Conservation (phyloP, 768 basidiomycete genomes). For the Daedaleopsis sinensis region DNA sequence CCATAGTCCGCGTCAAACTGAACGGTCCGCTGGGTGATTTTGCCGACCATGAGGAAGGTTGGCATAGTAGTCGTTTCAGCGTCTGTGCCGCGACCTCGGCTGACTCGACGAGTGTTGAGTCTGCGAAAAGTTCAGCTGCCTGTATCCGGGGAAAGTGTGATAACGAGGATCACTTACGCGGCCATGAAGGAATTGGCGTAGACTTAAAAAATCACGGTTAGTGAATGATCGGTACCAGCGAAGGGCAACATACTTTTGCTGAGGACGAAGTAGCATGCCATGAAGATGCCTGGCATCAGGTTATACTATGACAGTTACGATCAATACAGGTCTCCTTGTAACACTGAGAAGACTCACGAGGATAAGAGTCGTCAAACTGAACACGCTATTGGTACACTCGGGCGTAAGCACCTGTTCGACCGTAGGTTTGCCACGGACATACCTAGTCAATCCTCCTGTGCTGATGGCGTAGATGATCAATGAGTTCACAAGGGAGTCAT, state of each 20-base stretch:
- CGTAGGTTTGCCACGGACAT: constrained; percentile 11
- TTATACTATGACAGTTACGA: constrained; percentile 50
- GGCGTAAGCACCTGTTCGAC: neutral
- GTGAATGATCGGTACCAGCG: neutral
- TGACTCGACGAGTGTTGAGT: constrained; percentile 59
- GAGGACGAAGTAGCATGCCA: constrained; percentile 62
- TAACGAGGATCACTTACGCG: constrained; percentile 53
- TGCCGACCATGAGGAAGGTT: constrained; percentile 34
- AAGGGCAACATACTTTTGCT: constrained; percentile 55
- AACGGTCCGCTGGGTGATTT: constrained; percentile 24
- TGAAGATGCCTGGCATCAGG: constrained; percentile 52
- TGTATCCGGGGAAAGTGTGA: neutral
- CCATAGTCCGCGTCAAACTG: constrained; percentile 12
- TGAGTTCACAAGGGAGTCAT: constrained; percentile 57
- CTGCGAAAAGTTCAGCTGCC: constrained; percentile 31
- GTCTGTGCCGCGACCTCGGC: constrained; percentile 61
- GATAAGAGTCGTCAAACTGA: constrained; percentile 55
- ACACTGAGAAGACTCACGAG: constrained; percentile 43
- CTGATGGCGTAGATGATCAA: constrained; percentile 64
- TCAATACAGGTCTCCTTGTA: neutral
- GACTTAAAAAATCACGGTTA: constrained; percentile 37
- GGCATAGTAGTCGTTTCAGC: constrained; percentile 30
- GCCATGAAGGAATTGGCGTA: constrained; percentile 69
- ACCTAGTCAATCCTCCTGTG: constrained; percentile 68
- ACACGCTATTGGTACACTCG: constrained; percentile 34